Evolutionary conservation across 1,139 yeast genomes (phyloP).

Genomic region (Candida mesenterica): DNA sequence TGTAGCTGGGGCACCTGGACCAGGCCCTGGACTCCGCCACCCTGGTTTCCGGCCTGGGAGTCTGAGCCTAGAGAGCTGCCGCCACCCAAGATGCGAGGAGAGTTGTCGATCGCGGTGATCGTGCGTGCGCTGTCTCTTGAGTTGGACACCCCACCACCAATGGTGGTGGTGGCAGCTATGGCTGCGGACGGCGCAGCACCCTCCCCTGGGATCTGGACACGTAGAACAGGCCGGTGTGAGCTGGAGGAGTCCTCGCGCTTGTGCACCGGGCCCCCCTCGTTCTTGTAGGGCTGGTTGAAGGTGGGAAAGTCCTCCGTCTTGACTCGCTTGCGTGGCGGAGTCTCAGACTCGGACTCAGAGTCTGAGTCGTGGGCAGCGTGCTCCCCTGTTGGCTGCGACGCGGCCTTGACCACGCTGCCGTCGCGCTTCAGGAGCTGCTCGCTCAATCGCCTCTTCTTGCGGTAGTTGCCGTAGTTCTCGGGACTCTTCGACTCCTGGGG

Average conservation of each 20-base stretch:
- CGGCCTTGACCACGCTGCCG: conserved; percentile 8
- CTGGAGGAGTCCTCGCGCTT: conserved; percentile 15
- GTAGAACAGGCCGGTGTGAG: conserved; percentile 42
- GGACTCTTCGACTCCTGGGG: conserved; percentile 63
- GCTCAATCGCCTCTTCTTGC: conserved; percentile 25
- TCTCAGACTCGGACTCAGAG: conserved; percentile 10
- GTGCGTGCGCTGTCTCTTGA: conserved; percentile 33
- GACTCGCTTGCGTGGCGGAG: conserved; percentile 19
- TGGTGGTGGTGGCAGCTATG: not conserved
- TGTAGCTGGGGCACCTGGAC: not conserved
- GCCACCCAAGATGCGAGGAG: conserved; percentile 3
- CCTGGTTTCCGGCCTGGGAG: not conserved
- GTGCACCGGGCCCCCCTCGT: conserved; percentile 10
- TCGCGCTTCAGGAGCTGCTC: conserved; percentile 16
- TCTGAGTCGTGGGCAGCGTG: conserved; percentile 9
- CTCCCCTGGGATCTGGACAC: conserved; percentile 53
- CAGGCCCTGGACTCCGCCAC: conserved; percentile 3
- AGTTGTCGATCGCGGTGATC: conserved; percentile 38
- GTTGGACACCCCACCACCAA: not conserved
- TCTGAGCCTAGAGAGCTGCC: conserved; percentile 6
- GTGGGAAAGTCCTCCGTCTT: conserved; percentile 19
- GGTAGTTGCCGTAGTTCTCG: conserved; percentile 51
- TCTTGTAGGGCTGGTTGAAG: conserved; percentile 21
- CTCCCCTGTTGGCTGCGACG: not conserved
- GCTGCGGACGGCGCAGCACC: conserved; percentile 21